Percentiles rank a stretch among this genome's conserved stretches.
Evolutionary conservation across 306 rosid genomes (phyloP).

Genomic region (Dalbergia cochinchinensis): DNA sequence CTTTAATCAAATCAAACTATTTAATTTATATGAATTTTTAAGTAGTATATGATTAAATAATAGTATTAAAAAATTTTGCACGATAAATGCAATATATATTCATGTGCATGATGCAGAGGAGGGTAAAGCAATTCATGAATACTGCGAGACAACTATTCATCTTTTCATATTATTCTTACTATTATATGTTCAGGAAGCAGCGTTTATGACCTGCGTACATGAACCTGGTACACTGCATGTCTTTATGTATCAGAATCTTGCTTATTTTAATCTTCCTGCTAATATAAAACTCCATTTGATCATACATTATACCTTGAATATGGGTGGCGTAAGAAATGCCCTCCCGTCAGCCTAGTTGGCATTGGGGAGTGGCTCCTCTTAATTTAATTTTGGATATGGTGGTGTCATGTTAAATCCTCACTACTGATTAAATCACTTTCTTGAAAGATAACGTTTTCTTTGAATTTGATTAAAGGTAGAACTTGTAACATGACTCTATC

Average conservation of each 20-base stretch:
- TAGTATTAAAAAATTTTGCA: too few relatives aligned
- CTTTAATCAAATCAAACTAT: too few relatives aligned
- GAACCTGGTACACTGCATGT: constrained; percentile 52
- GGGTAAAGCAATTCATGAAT: constrained; percentile 20
- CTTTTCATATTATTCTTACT: not conserved
- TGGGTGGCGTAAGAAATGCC: not conserved
- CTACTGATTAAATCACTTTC: too few relatives aligned
- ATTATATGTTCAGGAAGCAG: constrained; percentile 30
- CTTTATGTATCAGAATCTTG: constrained; percentile 53
- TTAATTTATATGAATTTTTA: too few relatives aligned
- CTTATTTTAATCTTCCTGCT: constrained; percentile 29
- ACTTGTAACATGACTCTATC: too few relatives aligned
- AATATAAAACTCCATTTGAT: not conserved
- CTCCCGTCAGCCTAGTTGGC: not conserved
- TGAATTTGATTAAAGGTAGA: too few relatives aligned
- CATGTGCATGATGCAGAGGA: not conserved
- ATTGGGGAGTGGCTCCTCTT: not conserved
- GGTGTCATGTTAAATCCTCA: too few relatives aligned
- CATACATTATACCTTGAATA: constrained; percentile 9
- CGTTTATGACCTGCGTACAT: constrained; percentile 47
- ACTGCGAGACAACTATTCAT: not conserved
- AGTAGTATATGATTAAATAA: too few relatives aligned
- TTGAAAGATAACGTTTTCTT: too few relatives aligned
- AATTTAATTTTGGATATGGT: too few relatives aligned
- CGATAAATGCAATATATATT: too few relatives aligned